These are phyloP conservation scores for Fusarium sulawesiense DNA, from an alignment of 2,329 filamentous ascomycete species.

Conservation along the genomic window DNA sequence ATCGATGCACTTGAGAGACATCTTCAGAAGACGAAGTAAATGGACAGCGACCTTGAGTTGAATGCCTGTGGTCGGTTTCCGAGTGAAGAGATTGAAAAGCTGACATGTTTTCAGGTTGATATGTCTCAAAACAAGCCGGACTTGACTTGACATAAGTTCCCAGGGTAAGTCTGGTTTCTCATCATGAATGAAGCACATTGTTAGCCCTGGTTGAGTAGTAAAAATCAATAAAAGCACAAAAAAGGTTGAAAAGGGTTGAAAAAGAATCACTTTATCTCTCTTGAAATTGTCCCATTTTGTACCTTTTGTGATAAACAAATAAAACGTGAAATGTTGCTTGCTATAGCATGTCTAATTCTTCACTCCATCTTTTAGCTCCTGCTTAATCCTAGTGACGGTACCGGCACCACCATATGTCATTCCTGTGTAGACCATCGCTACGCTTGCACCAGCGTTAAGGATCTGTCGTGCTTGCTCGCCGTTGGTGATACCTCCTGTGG, in stretches of 20 bases:
- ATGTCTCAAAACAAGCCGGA: not conserved
- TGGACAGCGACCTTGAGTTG: not conserved
- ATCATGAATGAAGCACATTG: not conserved
- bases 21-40: not conserved
- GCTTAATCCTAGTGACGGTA: conserved; percentile 73
- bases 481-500: conserved; percentile 91
- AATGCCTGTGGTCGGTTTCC: not conserved
- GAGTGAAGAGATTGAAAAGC: not conserved
- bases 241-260: not conserved
- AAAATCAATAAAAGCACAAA: not conserved
- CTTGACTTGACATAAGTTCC: not conserved
- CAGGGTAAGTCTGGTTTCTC: not conserved
- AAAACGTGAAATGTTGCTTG: conserved; percentile 38
- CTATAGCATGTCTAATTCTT: conserved; percentile 38
- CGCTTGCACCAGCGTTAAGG: conserved; percentile 87
- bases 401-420: conserved; percentile 73
- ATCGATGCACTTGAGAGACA: not conserved
- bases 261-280: not conserved
- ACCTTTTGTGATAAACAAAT: conserved; percentile 31
- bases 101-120: not conserved
- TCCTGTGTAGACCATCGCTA: conserved; percentile 91
- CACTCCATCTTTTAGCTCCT: conserved; percentile 65
- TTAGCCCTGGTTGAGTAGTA: not conserved
- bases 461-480: conserved; percentile 85
- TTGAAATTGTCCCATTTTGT: conserved; percentile 3